Conservation (phyloP, 2,329 filamentous ascomycete species). For the Pseudogymnoascus sp. region DNA sequence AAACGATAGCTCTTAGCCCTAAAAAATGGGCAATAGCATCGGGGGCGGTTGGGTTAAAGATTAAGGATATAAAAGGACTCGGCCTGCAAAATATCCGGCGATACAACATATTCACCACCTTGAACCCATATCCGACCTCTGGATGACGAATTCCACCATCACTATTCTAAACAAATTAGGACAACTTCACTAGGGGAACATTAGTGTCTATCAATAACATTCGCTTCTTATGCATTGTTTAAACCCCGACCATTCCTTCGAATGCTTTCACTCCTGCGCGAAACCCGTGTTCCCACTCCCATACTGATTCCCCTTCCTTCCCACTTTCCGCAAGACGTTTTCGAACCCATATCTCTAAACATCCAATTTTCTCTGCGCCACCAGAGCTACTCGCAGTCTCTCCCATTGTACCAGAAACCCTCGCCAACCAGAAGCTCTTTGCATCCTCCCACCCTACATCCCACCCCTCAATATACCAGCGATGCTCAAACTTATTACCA, state of each 20-base stretch:
- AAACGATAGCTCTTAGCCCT: neutral
- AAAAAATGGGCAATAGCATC: neutral
- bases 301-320: slow-evolving; percentile 33
- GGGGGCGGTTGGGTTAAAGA: neutral
- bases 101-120: neutral
- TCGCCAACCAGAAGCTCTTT: slow-evolving; percentile 39
- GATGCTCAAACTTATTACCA: slow-evolving; percentile 41
- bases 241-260: slow-evolving; percentile 21
- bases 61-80: neutral
- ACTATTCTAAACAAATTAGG: neutral
- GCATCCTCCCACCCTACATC: slow-evolving; percentile 48
- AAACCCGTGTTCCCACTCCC: slow-evolving; percentile 36
- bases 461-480: slow-evolving; percentile 47
- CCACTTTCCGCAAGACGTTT: slow-evolving; percentile 45
- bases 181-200: neutral
- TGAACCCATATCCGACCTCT: neutral
- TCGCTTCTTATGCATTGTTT: neutral
- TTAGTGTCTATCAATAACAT: neutral
- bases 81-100: neutral
- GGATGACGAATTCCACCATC: neutral
- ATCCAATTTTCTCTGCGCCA: slow-evolving; percentile 46
- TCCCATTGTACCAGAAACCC: slow-evolving; percentile 27
- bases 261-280: slow-evolving; percentile 29
- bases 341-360: slow-evolving; percentile 48
- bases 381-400: slow-evolving; percentile 11